These are phyloP conservation scores for Neopestalotiopsis sp. DNA, from an alignment of 2,329 filamentous ascomycete species.

Conservation along the genomic window DNA sequence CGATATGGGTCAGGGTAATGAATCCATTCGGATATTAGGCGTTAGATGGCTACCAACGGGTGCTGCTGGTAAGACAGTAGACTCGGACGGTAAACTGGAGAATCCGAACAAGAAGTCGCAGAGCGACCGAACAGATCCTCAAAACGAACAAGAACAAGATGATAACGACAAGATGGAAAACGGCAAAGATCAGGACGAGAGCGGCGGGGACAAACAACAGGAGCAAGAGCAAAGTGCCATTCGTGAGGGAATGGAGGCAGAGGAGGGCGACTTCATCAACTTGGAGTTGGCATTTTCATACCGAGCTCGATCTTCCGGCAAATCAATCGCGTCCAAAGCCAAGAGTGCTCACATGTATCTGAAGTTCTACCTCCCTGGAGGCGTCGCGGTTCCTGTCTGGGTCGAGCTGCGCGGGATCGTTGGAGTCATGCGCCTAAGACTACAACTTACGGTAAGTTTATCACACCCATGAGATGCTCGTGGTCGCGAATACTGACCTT, in stretches of 20 bases:
- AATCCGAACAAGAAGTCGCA: constrained; percentile 42
- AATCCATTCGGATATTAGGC: constrained; percentile 72
- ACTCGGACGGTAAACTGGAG: constrained; percentile 62
- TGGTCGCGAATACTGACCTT: not conserved
- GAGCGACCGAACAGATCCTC: constrained; percentile 55
- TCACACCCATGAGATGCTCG: too few relatives aligned
- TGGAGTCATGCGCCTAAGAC: constrained; percentile 70
- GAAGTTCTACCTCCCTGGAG: constrained; percentile 69
- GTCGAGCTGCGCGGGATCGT: constrained; percentile 75
- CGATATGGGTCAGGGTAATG: constrained; percentile 77
- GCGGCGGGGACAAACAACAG: constrained; percentile 37
- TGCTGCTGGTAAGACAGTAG: constrained; percentile 67
- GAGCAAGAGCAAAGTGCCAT: constrained; percentile 43
- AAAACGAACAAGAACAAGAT: constrained; percentile 34
- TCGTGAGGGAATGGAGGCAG: constrained; percentile 71
- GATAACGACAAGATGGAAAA: constrained; percentile 32
- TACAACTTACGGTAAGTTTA: constrained; percentile 62
- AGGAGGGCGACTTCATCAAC: constrained; percentile 80
- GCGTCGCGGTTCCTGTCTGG: constrained; percentile 68
- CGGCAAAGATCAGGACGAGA: constrained; percentile 35
- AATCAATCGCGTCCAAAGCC: constrained; percentile 64
- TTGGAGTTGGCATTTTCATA: constrained; percentile 78
- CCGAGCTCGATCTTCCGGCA: constrained; percentile 64
- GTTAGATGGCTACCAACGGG: constrained; percentile 75
- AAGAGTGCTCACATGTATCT: constrained; percentile 77